phyloP scores from a whole-genome alignment of 2,329 filamentous ascomycete species.

The Trichoderma asperellum region DNA sequence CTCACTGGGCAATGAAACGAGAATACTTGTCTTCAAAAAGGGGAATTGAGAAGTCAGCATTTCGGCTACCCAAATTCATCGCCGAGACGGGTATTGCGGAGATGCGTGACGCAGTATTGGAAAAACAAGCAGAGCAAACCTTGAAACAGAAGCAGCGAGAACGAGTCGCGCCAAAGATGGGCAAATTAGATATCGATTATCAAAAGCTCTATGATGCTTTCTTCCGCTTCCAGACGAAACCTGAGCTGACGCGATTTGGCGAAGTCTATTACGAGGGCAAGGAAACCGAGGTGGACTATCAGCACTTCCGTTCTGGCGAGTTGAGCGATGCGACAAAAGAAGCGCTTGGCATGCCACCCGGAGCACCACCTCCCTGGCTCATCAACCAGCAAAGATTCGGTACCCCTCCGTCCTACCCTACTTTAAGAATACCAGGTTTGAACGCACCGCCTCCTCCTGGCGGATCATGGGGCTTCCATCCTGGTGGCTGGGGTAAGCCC shows the following conservation, averaged over 20 bases:
- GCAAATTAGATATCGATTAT: conserved; percentile 97
- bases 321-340: conserved; percentile 88
- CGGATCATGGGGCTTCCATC: conserved; percentile 91
- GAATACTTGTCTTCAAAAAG: conserved; percentile 97
- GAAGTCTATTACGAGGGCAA: conserved; percentile 99
- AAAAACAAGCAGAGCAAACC: conserved; percentile 90
- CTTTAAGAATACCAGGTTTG: conserved; percentile 90
- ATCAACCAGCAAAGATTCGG: conserved; percentile 96
- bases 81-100: conserved; percentile 96
- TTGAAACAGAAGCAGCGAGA: conserved; percentile 96
- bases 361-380: conserved; percentile 93
- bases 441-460: conserved; percentile 91
- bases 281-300: conserved; percentile 93
- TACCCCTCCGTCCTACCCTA: conserved; percentile 90
- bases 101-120: conserved; percentile 94
- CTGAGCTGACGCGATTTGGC: conserved; percentile 88
- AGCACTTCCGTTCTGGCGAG: conserved; percentile 87
- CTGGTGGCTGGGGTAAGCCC: conserved; percentile 94
- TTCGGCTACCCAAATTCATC: conserved; percentile 93
- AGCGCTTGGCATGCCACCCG: conserved; percentile 89
- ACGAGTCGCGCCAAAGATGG: conserved; percentile 92
- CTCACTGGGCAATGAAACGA: conserved; percentile 93
- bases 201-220: conserved; percentile 98
- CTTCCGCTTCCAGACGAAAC: conserved; percentile 97
- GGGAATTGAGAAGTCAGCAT: conserved; percentile 93